Evolutionary conservation across 2,329 filamentous ascomycete genomes (phyloP).

Genomic region (Clonostachys chloroleuca): DNA sequence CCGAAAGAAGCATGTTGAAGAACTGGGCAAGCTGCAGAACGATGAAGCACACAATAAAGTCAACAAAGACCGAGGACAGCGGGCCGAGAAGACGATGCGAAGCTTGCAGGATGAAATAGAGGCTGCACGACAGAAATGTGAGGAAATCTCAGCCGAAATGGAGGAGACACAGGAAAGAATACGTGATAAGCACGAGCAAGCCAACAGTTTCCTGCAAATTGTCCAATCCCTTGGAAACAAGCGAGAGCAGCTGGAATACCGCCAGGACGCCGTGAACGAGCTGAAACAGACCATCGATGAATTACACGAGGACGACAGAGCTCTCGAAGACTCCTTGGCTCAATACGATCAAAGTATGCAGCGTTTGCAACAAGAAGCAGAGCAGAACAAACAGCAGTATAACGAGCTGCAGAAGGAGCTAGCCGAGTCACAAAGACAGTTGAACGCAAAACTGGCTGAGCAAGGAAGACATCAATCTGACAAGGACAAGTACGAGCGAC

Average conservation of each 20-base stretch:
- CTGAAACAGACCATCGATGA: constrained; percentile 71
- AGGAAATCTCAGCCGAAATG: constrained; percentile 55
- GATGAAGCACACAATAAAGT: constrained; percentile 74
- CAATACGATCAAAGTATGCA: constrained; percentile 75
- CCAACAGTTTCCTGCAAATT: constrained; percentile 69
- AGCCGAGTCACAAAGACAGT: constrained; percentile 33
- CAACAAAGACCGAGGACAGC: constrained; percentile 80
- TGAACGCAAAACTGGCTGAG: constrained; percentile 54
- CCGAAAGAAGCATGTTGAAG: constrained; percentile 75
- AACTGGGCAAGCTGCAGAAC: constrained; percentile 68
- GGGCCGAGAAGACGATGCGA: constrained; percentile 60
- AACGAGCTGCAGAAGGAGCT: constrained; percentile 54
- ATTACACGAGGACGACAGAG: constrained; percentile 72
- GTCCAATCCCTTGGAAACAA: constrained; percentile 74
- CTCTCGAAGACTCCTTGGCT: constrained; percentile 65
- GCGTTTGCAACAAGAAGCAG: constrained; percentile 59
- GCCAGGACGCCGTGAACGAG: constrained; percentile 66
- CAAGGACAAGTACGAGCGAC: constrained; percentile 80
- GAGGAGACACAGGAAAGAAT: constrained; percentile 52
- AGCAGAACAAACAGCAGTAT: constrained; percentile 61
- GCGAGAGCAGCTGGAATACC: constrained; percentile 66
- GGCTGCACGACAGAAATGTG: constrained; percentile 50
- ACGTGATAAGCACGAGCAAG: constrained; percentile 66
- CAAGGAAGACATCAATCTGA: constrained; percentile 79
- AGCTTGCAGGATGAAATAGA: constrained; percentile 65